Base-by-base conservation (phyloP, 2,329 filamentous ascomycete species). In the Xylogone sp. region DNA sequence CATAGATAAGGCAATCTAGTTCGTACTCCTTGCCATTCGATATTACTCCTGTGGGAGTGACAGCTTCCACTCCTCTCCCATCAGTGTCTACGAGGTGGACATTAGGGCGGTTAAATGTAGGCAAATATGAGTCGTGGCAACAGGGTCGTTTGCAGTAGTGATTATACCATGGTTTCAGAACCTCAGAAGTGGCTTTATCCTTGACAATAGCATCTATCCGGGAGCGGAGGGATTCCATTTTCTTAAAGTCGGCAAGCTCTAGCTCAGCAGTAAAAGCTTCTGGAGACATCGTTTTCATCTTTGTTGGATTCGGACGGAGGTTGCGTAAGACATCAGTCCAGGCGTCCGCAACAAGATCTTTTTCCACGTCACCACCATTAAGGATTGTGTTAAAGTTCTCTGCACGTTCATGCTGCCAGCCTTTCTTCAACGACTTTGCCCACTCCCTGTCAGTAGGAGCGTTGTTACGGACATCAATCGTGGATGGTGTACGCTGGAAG, bases 401-500 rank as follows among this genome's bases (percentile, higher is more conserved):
- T 53, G 68, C 66, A 13, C 78, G 71, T 42, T 69, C 66, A 12
- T 57, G 56, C 56, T 78, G 75, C 81, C 80, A 83, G 6, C 78
- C 78, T 1, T 62, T 57, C 8, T 61, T 53, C 5, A 56, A 18
- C 49, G 55, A 42, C 53, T 53, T 46, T 16, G 48, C 24, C 48
- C 71, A 66, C 8, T 67, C 64, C 0, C 64, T 64, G 43, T 78
- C 70, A 0, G 72, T 78, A 1, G 61, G 49, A 9, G 61, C 56
- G 48, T 75, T 67, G 9, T 59, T 67, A 8, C 73, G 69, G 20
- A 59, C 57, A 18, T 66, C 67, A 2, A 77, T 66, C 0, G 46
- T 62, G 1, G 71, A 68, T 3, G 77, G 78, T 2, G 79, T 82
- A 3, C 78, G 72, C 58, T 82, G 78, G 21, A 52, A 42, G n/a